Percentiles rank a stretch among this genome's conserved stretches.
Evolutionary conservation across 2,329 filamentous ascomycete genomes (phyloP).

Genomic region (Xylariaceae sp.): DNA sequence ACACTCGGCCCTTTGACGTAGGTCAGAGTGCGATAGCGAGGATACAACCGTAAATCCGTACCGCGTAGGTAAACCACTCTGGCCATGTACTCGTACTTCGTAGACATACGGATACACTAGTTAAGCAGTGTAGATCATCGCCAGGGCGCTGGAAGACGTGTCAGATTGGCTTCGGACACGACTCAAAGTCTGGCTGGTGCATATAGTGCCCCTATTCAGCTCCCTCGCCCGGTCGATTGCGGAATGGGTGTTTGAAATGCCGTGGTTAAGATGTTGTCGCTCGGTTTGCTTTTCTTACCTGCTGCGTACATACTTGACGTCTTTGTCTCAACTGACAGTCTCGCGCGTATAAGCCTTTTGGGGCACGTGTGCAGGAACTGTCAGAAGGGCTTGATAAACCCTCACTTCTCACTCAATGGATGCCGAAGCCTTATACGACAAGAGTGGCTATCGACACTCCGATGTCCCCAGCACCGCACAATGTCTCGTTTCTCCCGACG

Average conservation of each 20-base stretch:
- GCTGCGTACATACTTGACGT: not conserved
- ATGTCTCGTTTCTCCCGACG: not conserved
- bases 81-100: not conserved
- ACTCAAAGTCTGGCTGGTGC: not conserved
- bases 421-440: not conserved
- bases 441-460: not conserved
- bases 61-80: too few relatives aligned
- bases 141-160: not conserved
- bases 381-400: not conserved
- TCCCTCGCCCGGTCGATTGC: not conserved
- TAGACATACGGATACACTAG: not conserved
- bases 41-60: not conserved
- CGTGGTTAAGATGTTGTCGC: too few relatives aligned
- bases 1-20: not conserved
- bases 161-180: not conserved
- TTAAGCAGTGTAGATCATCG: not conserved
- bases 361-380: not conserved
- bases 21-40: not conserved
- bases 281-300: too few relatives aligned
- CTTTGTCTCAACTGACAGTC: not conserved
- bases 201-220: not conserved
- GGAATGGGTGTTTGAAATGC: not conserved
- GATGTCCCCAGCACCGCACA: not conserved
- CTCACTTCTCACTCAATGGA: not conserved
- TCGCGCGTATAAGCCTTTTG: not conserved